Percentiles rank a stretch among this genome's conserved stretches.
These are phyloP conservation scores for Haplosporangium sp. DNA, from an alignment of 371 early-diverging fungal species.

Conservation along the genomic window DNA sequence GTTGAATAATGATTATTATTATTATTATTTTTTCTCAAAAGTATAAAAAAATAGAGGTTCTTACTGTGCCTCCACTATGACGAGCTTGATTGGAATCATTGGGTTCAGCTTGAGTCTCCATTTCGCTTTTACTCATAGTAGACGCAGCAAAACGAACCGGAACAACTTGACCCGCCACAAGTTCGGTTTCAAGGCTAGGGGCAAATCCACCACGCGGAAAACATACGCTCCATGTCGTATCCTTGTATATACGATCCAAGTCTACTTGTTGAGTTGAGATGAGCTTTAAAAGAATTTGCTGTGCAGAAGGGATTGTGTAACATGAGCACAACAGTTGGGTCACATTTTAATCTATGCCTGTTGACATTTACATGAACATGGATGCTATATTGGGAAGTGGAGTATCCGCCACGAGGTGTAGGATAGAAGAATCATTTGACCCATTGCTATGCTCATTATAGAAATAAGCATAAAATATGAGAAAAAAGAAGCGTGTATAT, in stretches of 20 bases:
- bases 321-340: too few species aligned
- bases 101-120: slow-evolving; percentile 8
- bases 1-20: background rate
- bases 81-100: slow-evolving; percentile 19
- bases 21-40: too few species aligned
- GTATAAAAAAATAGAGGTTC: background rate
- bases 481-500: too few species aligned
- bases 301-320: too few species aligned
- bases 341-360: too few species aligned
- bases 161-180: slow-evolving; percentile 28
- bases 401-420: slow-evolving; percentile 24
- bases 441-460: slow-evolving; percentile 1
- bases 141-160: slow-evolving; percentile 20
- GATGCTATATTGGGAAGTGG: slow-evolving; percentile 4
- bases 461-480: background rate
- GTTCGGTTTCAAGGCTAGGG: slow-evolving; percentile 18
- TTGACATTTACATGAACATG: slow-evolving; percentile 9
- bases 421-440: slow-evolving; percentile 41
- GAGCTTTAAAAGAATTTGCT: too few species aligned
- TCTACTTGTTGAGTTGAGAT: background rate
- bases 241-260: slow-evolving; percentile 14
- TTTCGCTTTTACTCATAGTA: background rate
- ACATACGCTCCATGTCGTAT: background rate
- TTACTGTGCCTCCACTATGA: slow-evolving; percentile 64
- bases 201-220: slow-evolving; percentile 17